These are phyloP conservation scores for Oropetium thomaeum DNA, from an alignment of 176 grass and related monocot species.

Conservation along the genomic window DNA sequence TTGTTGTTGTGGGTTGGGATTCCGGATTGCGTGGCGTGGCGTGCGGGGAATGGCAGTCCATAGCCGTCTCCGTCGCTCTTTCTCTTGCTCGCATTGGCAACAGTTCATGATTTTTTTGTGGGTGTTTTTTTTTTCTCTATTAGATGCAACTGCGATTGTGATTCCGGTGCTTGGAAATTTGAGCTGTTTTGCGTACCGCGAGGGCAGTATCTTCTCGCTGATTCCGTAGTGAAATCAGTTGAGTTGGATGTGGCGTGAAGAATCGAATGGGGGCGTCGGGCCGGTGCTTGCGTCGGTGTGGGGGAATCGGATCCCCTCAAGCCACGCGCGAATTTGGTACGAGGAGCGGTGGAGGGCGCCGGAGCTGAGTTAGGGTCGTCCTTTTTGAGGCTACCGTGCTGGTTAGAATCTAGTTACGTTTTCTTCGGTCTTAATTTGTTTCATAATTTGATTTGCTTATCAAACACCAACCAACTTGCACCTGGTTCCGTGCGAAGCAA, in stretches of 20 bases:
- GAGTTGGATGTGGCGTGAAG: slow-evolving; percentile 31
- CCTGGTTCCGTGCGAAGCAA: neutral
- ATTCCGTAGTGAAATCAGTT: neutral
- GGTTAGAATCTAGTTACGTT: slow-evolving; percentile 35
- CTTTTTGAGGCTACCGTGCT: neutral
- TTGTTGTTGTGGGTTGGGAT: too few species aligned
- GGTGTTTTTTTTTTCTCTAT: neutral
- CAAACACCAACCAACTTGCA: neutral
- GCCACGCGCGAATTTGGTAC: neutral
- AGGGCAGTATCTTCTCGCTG: neutral
- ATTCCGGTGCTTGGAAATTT: neutral
- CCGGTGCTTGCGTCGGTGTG: slow-evolving; percentile 5
- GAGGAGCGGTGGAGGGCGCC: neutral
- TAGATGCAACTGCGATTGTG: too few species aligned
- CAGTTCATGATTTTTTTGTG: neutral
- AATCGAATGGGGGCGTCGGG: neutral
- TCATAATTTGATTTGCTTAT: neutral
- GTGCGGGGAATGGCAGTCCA: neutral
- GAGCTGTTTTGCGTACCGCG: slow-evolving; percentile 11
- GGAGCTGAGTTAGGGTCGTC: neutral
- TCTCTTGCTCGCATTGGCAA: slow-evolving; percentile 9
- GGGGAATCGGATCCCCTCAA: slow-evolving; percentile 15
- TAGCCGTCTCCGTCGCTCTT: neutral
- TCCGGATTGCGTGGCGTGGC: neutral
- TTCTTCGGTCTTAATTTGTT: neutral